These are phyloP conservation scores for Blastobotrys americana DNA, from an alignment of 805 yeast species.

Conservation along the genomic window DNA sequence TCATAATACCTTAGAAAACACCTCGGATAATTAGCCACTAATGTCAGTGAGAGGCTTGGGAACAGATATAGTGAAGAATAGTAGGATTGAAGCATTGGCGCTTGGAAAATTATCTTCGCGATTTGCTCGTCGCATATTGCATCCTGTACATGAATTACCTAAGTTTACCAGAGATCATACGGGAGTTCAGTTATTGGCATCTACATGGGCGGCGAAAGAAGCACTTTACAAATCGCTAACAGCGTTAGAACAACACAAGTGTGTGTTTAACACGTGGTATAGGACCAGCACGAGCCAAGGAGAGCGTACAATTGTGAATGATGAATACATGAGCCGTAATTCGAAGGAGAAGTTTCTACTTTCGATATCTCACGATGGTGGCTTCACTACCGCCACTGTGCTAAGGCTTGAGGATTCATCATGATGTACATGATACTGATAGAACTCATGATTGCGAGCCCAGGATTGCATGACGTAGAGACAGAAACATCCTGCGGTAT, in stretches of 20 bases:
- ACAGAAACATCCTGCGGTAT: too few relatives aligned
- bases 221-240: conserved; percentile 61
- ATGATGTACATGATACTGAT: too few relatives aligned
- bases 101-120: conserved; percentile 31
- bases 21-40: too few relatives aligned
- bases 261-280: conserved; percentile 56
- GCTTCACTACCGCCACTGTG: conserved; percentile 49
- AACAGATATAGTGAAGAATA: conserved; percentile 44
- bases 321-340: conserved; percentile 15
- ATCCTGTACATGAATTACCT: conserved; percentile 39
- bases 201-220: conserved; percentile 69
- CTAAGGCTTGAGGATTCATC: too few relatives aligned
- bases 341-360: conserved; percentile 44
- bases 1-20: too few relatives aligned
- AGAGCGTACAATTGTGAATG: conserved; percentile 38
- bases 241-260: conserved; percentile 40
- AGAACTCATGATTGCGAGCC: too few relatives aligned
- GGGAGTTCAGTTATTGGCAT: conserved; percentile 37
- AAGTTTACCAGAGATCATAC: conserved; percentile 2
- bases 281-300: conserved; percentile 34
- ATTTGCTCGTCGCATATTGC: conserved; percentile 44
- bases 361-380: conserved; percentile 62
- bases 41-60: conserved; percentile 44
- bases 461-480: too few relatives aligned
- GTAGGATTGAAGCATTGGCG: conserved; percentile 42